These are phyloP conservation scores for Umbelopsis sp. DNA, from an alignment of 192 early-diverging fungal genomes.

Conservation along the genomic window DNA sequence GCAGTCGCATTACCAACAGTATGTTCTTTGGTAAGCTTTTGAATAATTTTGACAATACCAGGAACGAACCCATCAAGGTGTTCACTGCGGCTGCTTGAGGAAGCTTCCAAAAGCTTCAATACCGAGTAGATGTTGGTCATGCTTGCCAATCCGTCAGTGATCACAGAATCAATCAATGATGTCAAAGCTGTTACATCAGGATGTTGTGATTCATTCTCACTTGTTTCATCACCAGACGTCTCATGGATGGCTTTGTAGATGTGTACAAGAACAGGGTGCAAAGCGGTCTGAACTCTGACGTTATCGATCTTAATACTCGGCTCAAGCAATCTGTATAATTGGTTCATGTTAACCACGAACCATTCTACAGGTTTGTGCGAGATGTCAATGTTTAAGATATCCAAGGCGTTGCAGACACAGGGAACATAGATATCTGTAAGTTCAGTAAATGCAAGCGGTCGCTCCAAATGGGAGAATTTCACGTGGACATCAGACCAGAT, in stretches of 20 bases:
- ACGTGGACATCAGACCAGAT: slow-evolving; percentile 78
- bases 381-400: slow-evolving; percentile 67
- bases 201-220: slow-evolving; percentile 45
- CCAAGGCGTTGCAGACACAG: slow-evolving; percentile 66
- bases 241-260: slow-evolving; percentile 67
- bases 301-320: slow-evolving; percentile 78
- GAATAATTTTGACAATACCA: slow-evolving; percentile 80
- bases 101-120: slow-evolving; percentile 69
- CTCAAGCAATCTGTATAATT: slow-evolving; percentile 68
- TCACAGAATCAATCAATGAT: slow-evolving; percentile 61
- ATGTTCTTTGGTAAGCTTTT: slow-evolving; percentile 86
- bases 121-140: slow-evolving; percentile 67
- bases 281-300: slow-evolving; percentile 65
- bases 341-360: slow-evolving; percentile 65
- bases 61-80: slow-evolving; percentile 73
- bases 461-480: slow-evolving; percentile 68
- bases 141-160: slow-evolving; percentile 69
- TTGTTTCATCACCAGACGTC: slow-evolving; percentile 36
- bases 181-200: slow-evolving; percentile 59
- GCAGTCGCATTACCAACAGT: slow-evolving; percentile 44
- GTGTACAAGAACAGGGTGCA: slow-evolving; percentile 72
- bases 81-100: slow-evolving; percentile 62
- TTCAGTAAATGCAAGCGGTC: slow-evolving; percentile 58
- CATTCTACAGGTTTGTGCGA: slow-evolving; percentile 63
- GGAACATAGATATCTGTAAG: slow-evolving; percentile 56